A percentile compares a stretch with the other conserved stretches of the same genome.
Evolutionary conservation across 768 basidiomycete species (phyloP).

Genomic region (Boletellus ananas): DNA sequence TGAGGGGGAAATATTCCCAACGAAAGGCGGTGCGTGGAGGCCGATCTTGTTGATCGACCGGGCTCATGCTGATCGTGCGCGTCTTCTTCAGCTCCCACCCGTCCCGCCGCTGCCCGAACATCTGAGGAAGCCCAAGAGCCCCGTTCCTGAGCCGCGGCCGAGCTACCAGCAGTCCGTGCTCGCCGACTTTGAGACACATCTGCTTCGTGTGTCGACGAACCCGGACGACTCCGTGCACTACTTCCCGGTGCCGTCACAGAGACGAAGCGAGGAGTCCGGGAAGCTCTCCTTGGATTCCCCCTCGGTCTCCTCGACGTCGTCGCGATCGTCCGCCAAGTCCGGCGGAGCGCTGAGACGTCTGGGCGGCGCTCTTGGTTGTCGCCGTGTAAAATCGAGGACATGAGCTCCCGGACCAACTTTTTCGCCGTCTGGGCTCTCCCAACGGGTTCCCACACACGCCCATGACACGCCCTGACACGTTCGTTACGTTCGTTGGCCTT

Average conservation of each 20-base stretch:
- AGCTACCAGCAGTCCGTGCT: conserved; percentile 31
- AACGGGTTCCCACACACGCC: conserved; percentile 4
- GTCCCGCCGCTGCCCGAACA: conserved; percentile 29
- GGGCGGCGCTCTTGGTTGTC: conserved; percentile 18
- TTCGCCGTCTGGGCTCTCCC: too few relatives aligned
- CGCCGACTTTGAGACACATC: conserved; percentile 29
- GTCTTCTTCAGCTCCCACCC: conserved; percentile 18
- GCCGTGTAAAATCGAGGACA: conserved; percentile 21
- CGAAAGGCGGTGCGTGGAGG: conserved; percentile 23
- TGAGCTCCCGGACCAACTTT: conserved; percentile 3
- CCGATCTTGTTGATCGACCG: not conserved
- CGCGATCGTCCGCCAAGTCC: conserved; percentile 23
- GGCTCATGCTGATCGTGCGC: conserved; percentile 1
- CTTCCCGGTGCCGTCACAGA: conserved; percentile 32
- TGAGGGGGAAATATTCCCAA: conserved; percentile 10
- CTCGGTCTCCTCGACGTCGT: conserved; percentile 23
- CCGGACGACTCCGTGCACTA: conserved; percentile 32
- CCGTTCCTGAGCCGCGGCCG: conserved; percentile 15
- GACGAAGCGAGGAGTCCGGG: conserved; percentile 26
- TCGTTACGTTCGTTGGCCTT: conserved; percentile 7
- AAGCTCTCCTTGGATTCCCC: conserved; percentile 29
- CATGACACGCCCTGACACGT: not conserved
- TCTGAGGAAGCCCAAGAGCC: conserved; percentile 11
- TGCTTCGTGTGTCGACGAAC: conserved; percentile 25
- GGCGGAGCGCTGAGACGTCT: conserved; percentile 18